Percentiles rank a stretch among this genome's conserved stretches.
Evolutionary conservation across 257 asterid genomes (phyloP).

Genomic region (Paulownia fortunei): DNA sequence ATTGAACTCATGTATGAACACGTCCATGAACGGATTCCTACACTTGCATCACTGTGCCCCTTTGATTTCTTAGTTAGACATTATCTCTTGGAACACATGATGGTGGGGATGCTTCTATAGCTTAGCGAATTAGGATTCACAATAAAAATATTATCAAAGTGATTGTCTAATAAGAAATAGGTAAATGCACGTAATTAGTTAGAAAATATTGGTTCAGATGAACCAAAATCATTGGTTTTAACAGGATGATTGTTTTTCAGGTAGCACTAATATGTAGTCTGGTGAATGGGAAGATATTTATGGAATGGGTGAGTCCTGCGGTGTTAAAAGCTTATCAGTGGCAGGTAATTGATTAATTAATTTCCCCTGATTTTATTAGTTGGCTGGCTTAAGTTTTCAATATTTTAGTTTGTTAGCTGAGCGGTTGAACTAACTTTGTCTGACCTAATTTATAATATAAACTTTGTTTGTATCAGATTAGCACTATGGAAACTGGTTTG

Average conservation of each 20-base stretch:
- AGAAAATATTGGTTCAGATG: neutral
- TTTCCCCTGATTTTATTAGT: neutral
- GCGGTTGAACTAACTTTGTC: conserved; percentile 24
- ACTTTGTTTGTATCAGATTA: conserved; percentile 51
- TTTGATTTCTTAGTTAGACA: neutral
- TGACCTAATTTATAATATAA: neutral
- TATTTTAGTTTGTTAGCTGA: conserved; percentile 15
- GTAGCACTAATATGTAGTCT: conserved; percentile 83
- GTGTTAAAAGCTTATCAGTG: conserved; percentile 91
- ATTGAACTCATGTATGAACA: too few relatives aligned
- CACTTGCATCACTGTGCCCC: neutral
- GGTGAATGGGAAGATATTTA: conserved; percentile 87
- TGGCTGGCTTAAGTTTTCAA: neutral
- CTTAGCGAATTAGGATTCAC: neutral
- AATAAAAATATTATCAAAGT: neutral
- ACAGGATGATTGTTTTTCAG: conserved; percentile 45
- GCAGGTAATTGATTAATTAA: conserved; percentile 60
- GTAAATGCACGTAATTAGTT: neutral
- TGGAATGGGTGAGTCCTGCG: conserved; percentile 99
- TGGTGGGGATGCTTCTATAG: neutral
- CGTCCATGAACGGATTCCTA: neutral
- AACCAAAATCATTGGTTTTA: neutral
- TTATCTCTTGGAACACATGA: neutral
- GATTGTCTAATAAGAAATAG: neutral
- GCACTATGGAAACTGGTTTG: conserved; percentile 69